These are phyloP conservation scores for Furcasterigmium sp. DNA, from an alignment of 2,329 filamentous ascomycete genomes.

Conservation along the genomic window DNA sequence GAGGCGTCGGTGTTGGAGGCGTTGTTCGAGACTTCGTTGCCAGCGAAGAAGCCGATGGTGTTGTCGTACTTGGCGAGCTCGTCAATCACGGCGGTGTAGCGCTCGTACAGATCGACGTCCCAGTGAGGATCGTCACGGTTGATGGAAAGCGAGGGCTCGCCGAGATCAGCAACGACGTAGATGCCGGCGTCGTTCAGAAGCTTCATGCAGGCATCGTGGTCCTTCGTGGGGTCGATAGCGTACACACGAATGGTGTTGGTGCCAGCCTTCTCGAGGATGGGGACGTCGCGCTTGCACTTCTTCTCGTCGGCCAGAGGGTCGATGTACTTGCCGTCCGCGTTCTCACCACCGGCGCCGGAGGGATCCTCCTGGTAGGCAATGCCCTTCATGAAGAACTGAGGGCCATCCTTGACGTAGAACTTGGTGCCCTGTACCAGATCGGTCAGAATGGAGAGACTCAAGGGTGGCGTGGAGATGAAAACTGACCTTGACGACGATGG, in stretches of 20 bases:
- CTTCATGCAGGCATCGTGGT: constrained; percentile 83
- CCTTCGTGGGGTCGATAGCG: constrained; percentile 72
- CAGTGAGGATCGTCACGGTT: constrained; percentile 74
- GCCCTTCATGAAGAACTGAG: constrained; percentile 76
- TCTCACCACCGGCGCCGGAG: constrained; percentile 47
- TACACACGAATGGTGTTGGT: constrained; percentile 97
- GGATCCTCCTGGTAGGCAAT: constrained; percentile 90
- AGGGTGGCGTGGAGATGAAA: too few species aligned
- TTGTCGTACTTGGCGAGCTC: constrained; percentile 79
- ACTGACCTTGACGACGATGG: constrained; percentile 65
- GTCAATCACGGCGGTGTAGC: constrained; percentile 83
- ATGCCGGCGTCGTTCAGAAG: constrained; percentile 80
- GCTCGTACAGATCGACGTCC: constrained; percentile 71
- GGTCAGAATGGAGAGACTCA: neutral
- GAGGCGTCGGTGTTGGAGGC: constrained; percentile 84
- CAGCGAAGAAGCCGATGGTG: constrained; percentile 94
- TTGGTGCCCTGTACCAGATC: constrained; percentile 57
- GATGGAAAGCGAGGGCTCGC: constrained; percentile 77
- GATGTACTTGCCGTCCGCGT: constrained; percentile 53
- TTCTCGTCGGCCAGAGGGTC: constrained; percentile 75
- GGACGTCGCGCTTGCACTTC: constrained; percentile 79
- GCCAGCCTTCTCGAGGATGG: constrained; percentile 68
- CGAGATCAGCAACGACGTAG: constrained; percentile 90
- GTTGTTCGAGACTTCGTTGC: constrained; percentile 93
- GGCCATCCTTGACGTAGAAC: constrained; percentile 80